A percentile compares a stretch with the other conserved stretches of the same genome.
These are phyloP conservation scores for Leccinum angustisporum DNA, from an alignment of 1,284 basidiomycete genomes.

Conservation along the genomic window DNA sequence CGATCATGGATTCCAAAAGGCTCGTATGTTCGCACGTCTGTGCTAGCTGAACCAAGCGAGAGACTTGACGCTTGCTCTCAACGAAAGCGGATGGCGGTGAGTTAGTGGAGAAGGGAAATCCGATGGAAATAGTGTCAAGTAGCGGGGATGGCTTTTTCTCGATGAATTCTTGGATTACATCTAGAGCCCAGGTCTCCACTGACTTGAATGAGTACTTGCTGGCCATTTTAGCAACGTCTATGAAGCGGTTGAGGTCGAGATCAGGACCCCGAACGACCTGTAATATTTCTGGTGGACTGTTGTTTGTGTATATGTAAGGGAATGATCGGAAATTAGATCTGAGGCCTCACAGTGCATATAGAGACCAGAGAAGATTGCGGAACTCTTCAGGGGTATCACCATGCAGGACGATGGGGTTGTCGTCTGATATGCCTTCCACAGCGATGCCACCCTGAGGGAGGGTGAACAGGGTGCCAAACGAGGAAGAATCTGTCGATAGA, in stretches of 20 bases:
- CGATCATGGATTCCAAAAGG: slow-evolving; percentile 56
- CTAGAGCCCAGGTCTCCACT: slow-evolving; percentile 65
- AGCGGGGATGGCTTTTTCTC: slow-evolving; percentile 58
- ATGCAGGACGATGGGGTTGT: slow-evolving; percentile 57
- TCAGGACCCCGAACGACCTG: slow-evolving; percentile 41
- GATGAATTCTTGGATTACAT: slow-evolving; percentile 62
- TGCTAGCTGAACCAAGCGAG: slow-evolving; percentile 59
- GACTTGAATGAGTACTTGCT: slow-evolving; percentile 72
- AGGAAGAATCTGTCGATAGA: slow-evolving; percentile 60
- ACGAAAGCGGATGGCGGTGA: slow-evolving; percentile 25
- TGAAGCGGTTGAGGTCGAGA: slow-evolving; percentile 53
- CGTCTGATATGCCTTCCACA: slow-evolving; percentile 58
- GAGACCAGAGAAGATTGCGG: slow-evolving; percentile 55
- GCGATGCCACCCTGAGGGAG: slow-evolving; percentile 52
- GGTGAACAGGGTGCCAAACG: slow-evolving; percentile 61
- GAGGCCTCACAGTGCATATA: slow-evolving; percentile 58
- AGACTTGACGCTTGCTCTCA: slow-evolving; percentile 48
- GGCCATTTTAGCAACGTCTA: slow-evolving; percentile 59
- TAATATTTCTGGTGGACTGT: slow-evolving; percentile 58
- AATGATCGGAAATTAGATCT: slow-evolving; percentile 23
- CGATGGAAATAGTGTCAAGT: slow-evolving; percentile 40
- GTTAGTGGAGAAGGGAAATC: slow-evolving; percentile 33
- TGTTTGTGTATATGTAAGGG: slow-evolving; percentile 8
- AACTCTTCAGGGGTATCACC: slow-evolving; percentile 65
- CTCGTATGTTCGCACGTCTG: slow-evolving; percentile 60